Conservation (phyloP, 345 rosid species). For the Linum tenue region DNA sequence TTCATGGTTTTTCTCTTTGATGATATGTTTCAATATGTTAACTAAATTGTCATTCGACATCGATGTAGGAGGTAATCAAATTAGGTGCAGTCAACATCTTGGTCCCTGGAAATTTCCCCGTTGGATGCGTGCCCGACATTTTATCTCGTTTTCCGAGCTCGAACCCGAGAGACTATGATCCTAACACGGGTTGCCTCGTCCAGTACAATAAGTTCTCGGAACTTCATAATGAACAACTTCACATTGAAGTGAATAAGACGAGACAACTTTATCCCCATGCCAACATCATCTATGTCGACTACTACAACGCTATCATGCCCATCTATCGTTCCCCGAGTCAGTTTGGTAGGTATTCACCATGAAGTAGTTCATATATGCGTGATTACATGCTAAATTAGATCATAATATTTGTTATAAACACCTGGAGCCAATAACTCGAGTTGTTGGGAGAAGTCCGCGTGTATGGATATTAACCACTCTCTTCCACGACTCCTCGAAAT, state of each 20-base stretch:
- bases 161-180: constrained; percentile 21
- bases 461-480: too few species aligned
- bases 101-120: constrained; percentile 38
- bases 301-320: constrained; percentile 22
- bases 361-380: too few species aligned
- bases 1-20: background rate
- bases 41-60: background rate
- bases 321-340: constrained; percentile 23
- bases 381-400: too few species aligned
- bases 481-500: too few species aligned
- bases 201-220: constrained; percentile 32
- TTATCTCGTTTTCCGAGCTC: constrained; percentile 23
- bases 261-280: constrained; percentile 21
- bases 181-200: constrained; percentile 30
- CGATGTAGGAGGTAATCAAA: constrained; percentile 35
- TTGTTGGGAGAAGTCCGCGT: too few species aligned
- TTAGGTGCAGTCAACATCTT: constrained; percentile 34
- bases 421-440: too few species aligned
- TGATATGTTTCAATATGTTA: background rate
- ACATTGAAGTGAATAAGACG: constrained; percentile 15
- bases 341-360: constrained; percentile 23
- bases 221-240: constrained; percentile 32
- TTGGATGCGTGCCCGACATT: constrained; percentile 28
- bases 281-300: constrained; percentile 30
- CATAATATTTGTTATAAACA: too few species aligned